Percentiles rank a stretch among this genome's conserved stretches.
phyloP scores from a whole-genome alignment of 2,329 filamentous ascomycete genomes.

The Pseudogymnoascus sp. region DNA sequence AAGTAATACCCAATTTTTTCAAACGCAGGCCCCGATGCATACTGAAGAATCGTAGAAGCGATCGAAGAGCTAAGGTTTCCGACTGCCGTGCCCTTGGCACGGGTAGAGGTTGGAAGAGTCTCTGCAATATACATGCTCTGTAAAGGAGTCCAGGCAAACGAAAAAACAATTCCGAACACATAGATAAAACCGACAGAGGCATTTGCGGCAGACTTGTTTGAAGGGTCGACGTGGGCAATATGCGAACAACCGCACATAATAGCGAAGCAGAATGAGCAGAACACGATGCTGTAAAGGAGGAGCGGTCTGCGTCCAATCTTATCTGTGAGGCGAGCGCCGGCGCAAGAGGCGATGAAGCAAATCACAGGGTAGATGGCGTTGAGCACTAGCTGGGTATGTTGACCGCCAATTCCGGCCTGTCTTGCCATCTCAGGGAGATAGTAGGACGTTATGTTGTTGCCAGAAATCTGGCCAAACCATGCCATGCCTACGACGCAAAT shows the following conservation, averaged over 20 bases:
- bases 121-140: slow-evolving; percentile 45
- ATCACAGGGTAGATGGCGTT: slow-evolving; percentile 21
- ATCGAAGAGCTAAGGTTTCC: slow-evolving; percentile 36
- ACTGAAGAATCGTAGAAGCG: slow-evolving; percentile 31
- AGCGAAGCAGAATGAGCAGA: slow-evolving; percentile 34
- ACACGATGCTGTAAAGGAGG: slow-evolving; percentile 22
- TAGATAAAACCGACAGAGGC: slow-evolving; percentile 45
- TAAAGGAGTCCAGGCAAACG: slow-evolving; percentile 44
- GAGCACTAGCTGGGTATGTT: slow-evolving; percentile 27
- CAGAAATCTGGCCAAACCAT: slow-evolving; percentile 18
- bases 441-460: slow-evolving; percentile 30
- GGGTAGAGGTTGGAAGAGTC: slow-evolving; percentile 37
- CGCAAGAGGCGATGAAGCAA: slow-evolving; percentile 19
- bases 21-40: slow-evolving; percentile 33
- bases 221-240: not conserved
- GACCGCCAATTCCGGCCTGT: slow-evolving; percentile 23
- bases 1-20: slow-evolving; percentile 32
- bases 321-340: slow-evolving; percentile 20
- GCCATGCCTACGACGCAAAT: slow-evolving; percentile 19
- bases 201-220: slow-evolving; percentile 33
- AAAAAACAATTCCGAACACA: slow-evolving; percentile 46
- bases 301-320: slow-evolving; percentile 26
- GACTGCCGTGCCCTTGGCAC: slow-evolving; percentile 36
- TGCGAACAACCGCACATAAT: slow-evolving; percentile 28
- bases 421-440: slow-evolving; percentile 21